Evolutionary conservation across 257 asterid species (phyloP).

Genomic region (Nyctanthes arbortristis): DNA sequence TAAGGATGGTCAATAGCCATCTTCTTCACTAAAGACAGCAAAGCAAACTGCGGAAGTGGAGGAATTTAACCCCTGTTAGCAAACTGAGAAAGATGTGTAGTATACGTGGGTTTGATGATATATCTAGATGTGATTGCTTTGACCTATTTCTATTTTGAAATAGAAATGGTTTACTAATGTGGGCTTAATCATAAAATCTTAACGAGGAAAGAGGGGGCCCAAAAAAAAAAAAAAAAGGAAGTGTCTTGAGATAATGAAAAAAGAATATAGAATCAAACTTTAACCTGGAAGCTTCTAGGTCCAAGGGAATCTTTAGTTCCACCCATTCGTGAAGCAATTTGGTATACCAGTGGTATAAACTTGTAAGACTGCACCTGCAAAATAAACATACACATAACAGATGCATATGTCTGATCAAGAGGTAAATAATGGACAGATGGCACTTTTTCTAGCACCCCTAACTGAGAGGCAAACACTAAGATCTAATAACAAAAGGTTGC

Average conservation of each 20-base stretch:
- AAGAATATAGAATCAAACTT: slow-evolving; percentile 17
- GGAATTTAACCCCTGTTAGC: neutral
- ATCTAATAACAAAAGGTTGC: slow-evolving; percentile 13
- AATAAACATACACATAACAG: slow-evolving; percentile 13
- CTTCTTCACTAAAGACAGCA: slow-evolving; percentile 89
- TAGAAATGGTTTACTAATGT: too few species aligned
- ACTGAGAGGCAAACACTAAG: slow-evolving; percentile 11
- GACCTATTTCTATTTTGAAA: too few species aligned
- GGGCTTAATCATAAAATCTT: too few species aligned
- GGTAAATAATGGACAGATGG: slow-evolving; percentile 11
- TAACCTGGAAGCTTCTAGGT: slow-evolving; percentile 84
- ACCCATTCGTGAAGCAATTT: slow-evolving; percentile 96
- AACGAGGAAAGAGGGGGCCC: neutral
- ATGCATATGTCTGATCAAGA: slow-evolving; percentile 20
- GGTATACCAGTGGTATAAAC: slow-evolving; percentile 86
- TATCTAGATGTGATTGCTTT: too few species aligned
- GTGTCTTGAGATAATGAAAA: neutral
- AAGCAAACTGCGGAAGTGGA: slow-evolving; percentile 66
- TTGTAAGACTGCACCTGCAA: slow-evolving; percentile 90
- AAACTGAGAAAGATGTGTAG: too few species aligned
- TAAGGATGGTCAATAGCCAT: slow-evolving; percentile 96
- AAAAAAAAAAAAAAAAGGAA: neutral
- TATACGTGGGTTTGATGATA: too few species aligned
- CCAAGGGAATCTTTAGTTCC: slow-evolving; percentile 70
- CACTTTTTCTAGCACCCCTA: slow-evolving; percentile 6